Percentiles rank a stretch among this genome's conserved stretches.
phyloP scores from a whole-genome alignment of 1,139 yeast species.

The Debaryomyces sp. region DNA sequence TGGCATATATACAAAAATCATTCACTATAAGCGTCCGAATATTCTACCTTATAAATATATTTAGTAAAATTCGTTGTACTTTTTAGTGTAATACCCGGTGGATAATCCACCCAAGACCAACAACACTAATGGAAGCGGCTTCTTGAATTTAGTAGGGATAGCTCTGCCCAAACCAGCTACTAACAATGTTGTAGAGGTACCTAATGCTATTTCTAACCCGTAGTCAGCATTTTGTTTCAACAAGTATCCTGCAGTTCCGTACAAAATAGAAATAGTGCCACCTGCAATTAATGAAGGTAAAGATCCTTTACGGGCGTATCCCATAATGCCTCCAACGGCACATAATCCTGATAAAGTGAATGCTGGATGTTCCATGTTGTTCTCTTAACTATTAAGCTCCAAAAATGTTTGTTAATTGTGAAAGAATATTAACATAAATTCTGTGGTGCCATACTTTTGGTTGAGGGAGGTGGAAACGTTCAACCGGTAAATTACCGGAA shows the following conservation, averaged over 20 bases:
- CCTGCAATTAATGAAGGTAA: conserved; percentile 85
- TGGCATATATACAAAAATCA: not conserved
- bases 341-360: conserved; percentile 75
- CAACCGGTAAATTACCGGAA: not conserved
- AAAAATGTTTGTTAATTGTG: conserved; percentile 3
- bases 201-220: conserved; percentile 82
- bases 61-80: conserved; percentile 67
- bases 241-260: conserved; percentile 79
- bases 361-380: conserved; percentile 75
- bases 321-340: conserved; percentile 73
- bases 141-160: conserved; percentile 55
- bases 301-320: conserved; percentile 72
- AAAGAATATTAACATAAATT: not conserved
- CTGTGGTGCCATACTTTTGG: too few species aligned
- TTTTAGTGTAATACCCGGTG: conserved; percentile 68
- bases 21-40: not conserved
- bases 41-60: not conserved
- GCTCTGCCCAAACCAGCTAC: conserved; percentile 76
- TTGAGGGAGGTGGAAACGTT: conserved; percentile 1
- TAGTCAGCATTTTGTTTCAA: conserved; percentile 71
- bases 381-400: not conserved
- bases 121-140: conserved; percentile 76
- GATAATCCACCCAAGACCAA: conserved; percentile 67
- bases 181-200: conserved; percentile 64
- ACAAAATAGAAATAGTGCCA: conserved; percentile 63